phyloP scores from a whole-genome alignment of 305 asterid genomes.

The Fraxinus latifolia region DNA sequence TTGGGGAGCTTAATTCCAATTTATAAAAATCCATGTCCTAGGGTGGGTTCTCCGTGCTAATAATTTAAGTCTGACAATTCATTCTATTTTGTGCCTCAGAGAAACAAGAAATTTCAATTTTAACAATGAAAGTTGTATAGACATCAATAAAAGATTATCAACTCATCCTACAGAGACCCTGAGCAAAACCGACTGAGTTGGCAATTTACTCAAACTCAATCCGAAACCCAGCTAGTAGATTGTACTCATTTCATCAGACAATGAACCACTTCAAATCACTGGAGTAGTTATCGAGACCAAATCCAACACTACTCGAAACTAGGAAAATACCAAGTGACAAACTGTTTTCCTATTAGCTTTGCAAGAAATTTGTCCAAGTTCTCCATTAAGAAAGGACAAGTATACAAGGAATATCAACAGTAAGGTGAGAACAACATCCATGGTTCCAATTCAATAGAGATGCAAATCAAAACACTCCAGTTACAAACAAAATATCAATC shows the following conservation, averaged over 20 bases:
- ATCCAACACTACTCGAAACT: not conserved
- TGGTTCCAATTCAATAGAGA: not conserved
- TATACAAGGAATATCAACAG: not conserved
- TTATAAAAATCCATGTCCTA: not conserved
- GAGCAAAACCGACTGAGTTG: not conserved
- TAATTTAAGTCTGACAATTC: not conserved
- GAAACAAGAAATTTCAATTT: not conserved
- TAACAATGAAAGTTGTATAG: not conserved
- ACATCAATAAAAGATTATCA: not conserved
- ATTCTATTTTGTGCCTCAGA: not conserved
- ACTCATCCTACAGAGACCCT: not conserved
- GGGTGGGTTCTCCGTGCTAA: not conserved
- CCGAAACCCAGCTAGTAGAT: not conserved
- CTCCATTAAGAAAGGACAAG: not conserved
- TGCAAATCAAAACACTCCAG: not conserved
- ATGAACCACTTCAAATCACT: not conserved
- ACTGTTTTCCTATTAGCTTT: not conserved
- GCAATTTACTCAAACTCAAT: not conserved
- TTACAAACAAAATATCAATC: not conserved
- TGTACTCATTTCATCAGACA: not conserved
- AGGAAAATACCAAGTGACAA: not conserved
- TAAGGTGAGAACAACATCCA: not conserved
- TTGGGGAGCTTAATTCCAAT: not conserved
- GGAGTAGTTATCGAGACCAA: not conserved
- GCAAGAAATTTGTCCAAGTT: not conserved